These are phyloP conservation scores for Adenanthera pavonina DNA, from an alignment of 306 rosid genomes.

Conservation along the genomic window DNA sequence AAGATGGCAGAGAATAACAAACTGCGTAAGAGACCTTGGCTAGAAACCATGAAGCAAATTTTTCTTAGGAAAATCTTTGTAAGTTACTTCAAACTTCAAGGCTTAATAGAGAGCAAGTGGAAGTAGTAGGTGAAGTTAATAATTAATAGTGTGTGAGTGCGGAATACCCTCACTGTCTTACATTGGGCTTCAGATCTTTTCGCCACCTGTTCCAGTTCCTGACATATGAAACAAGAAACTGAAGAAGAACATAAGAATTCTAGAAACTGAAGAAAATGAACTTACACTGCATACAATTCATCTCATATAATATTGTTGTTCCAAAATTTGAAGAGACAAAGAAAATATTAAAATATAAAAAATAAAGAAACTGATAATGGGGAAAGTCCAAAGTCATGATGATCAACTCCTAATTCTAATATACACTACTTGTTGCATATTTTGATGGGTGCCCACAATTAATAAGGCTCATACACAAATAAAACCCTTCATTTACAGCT, in stretches of 20 bases:
- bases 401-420: conserved; percentile 2
- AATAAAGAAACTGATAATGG: neutral
- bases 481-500: conserved; percentile 22
- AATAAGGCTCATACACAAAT: conserved; percentile 7
- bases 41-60: conserved; percentile 44
- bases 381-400: neutral
- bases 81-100: conserved; percentile 44
- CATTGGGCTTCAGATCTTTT: conserved; percentile 51
- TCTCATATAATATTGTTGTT: neutral
- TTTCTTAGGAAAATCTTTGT: conserved; percentile 41
- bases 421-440: neutral
- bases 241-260: conserved; percentile 32
- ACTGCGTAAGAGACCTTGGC: conserved; percentile 34
- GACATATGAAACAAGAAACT: conserved; percentile 51
- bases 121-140: conserved; percentile 34
- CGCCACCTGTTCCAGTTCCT: conserved; percentile 39
- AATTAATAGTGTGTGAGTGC: conserved; percentile 36
- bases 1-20: conserved; percentile 20
- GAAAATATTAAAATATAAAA: neutral
- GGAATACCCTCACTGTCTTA: conserved; percentile 36
- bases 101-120: neutral
- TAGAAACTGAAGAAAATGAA: neutral
- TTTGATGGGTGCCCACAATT: neutral
- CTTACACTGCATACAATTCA: neutral
- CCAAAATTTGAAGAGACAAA: conserved; percentile 13